Evolutionary conservation across 2,329 filamentous ascomycete genomes (phyloP).

Genomic region (Talaromyces sp.): DNA sequence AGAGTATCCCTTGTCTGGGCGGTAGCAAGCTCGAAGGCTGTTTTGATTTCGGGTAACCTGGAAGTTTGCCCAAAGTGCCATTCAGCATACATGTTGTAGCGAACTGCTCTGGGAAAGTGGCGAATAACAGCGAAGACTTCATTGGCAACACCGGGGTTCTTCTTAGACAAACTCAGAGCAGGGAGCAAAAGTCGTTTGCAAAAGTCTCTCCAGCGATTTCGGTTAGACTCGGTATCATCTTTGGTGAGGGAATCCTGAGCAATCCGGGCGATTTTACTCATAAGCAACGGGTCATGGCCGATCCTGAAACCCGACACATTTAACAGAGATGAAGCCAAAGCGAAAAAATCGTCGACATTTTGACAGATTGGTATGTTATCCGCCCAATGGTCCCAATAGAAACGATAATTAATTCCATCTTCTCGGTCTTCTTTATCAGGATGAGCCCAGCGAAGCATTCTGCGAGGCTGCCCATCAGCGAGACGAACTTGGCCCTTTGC

Average conservation of each 20-base stretch:
- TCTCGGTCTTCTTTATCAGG: constrained; percentile 72
- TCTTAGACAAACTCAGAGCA: constrained; percentile 76
- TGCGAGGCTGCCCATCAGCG: constrained; percentile 57
- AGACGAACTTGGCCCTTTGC: constrained; percentile 67
- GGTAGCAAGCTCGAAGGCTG: constrained; percentile 71
- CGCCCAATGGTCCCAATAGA: constrained; percentile 96
- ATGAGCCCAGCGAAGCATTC: constrained; percentile 76
- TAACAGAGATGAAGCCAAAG: constrained; percentile 76
- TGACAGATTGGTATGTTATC: constrained; percentile 92
- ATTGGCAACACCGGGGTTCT: constrained; percentile 79
- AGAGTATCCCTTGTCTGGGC: constrained; percentile 80
- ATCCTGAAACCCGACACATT: constrained; percentile 86
- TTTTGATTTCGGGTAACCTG: constrained; percentile 69
- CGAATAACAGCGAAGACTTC: constrained; percentile 81
- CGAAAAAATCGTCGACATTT: constrained; percentile 83
- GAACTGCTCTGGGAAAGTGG: constrained; percentile 68
- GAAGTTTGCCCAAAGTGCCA: constrained; percentile 83
- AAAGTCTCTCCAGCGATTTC: constrained; percentile 76
- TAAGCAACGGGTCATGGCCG: constrained; percentile 71
- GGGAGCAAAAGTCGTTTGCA: constrained; percentile 82
- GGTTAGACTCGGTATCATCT: constrained; percentile 67
- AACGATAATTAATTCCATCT: constrained; percentile 74
- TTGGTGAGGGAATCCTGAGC: constrained; percentile 69
- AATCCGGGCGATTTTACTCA: constrained; percentile 81
- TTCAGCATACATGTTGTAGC: constrained; percentile 88